Evolutionary conservation across 108 stramenopile species (phyloP), one percentile per base, ranked within the genome.

Genomic region (Schizochytrium sp.): DNA sequence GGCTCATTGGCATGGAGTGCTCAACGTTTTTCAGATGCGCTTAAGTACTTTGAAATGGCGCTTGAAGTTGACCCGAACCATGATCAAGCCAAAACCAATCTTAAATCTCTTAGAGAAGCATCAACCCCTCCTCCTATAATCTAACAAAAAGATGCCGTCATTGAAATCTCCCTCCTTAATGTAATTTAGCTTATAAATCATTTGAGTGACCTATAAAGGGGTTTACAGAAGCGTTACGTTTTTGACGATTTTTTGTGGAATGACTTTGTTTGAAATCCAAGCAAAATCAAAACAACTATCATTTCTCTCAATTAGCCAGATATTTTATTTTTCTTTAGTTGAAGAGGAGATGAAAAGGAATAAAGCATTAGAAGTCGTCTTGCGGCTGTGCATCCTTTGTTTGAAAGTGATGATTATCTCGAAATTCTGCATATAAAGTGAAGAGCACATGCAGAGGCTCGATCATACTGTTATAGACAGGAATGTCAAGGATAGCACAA

Each of bases 401-500:
- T 58, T 56, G 46, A 87, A 93, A 93, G 57, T 93, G 93, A 38
- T 88, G 91, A 90, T 93, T 93, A 64, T 89, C 72, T 1, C 28
- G 64, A 76, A 93, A 93, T 61, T 94, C 93, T 53, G 69, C 10
- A 83, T 91, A 96, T 40, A 95, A 72, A 17, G 93, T 89, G 42
- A 95, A 93, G 47, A 96, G 57, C 3, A 89, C 88, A 60, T 95
- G 95, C 5, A 95, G 88, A 69, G 93, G 93, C 72, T 95, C 92
- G 28, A 95, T 58, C 40, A 94, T 61, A 53, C 87, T 91, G 88
- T 94, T 89, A 76, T 95, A 90, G 47, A 96, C 95, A 3, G 97
- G 97, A 41, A 97, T 93, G 53, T 94, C 97, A 56, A 96, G 73
- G 10, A 97, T 61, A 3, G 96, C 93, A 72, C 96, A 97, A 53